phyloP scores from a whole-genome alignment of 129 eudicot genomes.

The sunflower (Helianthus annuus) region HanXRQr2.0-SUNRISE NC_035445.2:83105945-83106444 shows the following conservation, averaged over 20 bases:
- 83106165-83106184: slow-evolving; percentile 84
- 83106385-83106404: slow-evolving; percentile 83
- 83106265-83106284: slow-evolving; percentile 81
- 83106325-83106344: slow-evolving; percentile 94
- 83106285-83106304: slow-evolving; percentile 93
- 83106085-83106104: slow-evolving; percentile 92
- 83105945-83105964: slow-evolving; percentile 53
- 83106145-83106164: slow-evolving; percentile 88
- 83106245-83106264: slow-evolving; percentile 87
- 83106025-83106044: slow-evolving; percentile 64
- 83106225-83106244: slow-evolving; percentile 86
- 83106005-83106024: slow-evolving; percentile 71
- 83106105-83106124: slow-evolving; percentile 74
- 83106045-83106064: slow-evolving; percentile 74
- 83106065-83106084: slow-evolving; percentile 78
- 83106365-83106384: slow-evolving; percentile 80
- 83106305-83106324: slow-evolving; percentile 91
- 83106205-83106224: slow-evolving; percentile 58
- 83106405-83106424: slow-evolving; percentile 82
- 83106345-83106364: slow-evolving; percentile 68
- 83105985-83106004: slow-evolving; percentile 59
- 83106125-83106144: slow-evolving; percentile 79
- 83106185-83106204: slow-evolving; percentile 67
- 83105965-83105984: slow-evolving; percentile 48
- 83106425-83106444: slow-evolving; percentile 81